Evolutionary conservation across 1,139 yeast genomes (phyloP).

Genomic region (Ashbya aceris): DNA sequence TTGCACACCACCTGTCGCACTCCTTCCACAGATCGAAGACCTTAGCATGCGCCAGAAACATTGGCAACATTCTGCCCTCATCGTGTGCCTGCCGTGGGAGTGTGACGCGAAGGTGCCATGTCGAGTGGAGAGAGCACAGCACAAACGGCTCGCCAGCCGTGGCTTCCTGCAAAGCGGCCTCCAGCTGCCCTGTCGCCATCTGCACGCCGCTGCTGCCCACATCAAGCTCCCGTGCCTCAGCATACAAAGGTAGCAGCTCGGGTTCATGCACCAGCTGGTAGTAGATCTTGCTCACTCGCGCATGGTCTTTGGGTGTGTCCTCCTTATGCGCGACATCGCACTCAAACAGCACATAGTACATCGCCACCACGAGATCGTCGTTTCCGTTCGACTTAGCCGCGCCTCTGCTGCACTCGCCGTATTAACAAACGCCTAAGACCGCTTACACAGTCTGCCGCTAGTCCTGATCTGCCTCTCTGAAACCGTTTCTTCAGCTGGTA

Average conservation of each 20-base stretch:
- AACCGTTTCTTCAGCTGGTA: too few species aligned
- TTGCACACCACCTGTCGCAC: conserved; percentile 60
- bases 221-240: conserved; percentile 8
- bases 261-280: conserved; percentile 23
- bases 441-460: too few species aligned
- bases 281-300: conserved; percentile 15
- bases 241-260: conserved; percentile 11
- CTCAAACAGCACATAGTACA: conserved; percentile 28
- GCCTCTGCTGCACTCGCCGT: too few species aligned
- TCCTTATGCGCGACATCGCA: conserved; percentile 19
- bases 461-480: too few species aligned
- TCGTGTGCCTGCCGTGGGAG: conserved; percentile 76
- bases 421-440: too few species aligned
- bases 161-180: conserved; percentile 27
- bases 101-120: conserved; percentile 67
- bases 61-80: conserved; percentile 61
- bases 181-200: conserved; percentile 41
- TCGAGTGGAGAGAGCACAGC: conserved; percentile 54
- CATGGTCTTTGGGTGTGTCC: conserved; percentile 26
- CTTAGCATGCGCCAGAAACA: conserved; percentile 65
- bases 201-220: conserved; percentile 40
- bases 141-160: conserved; percentile 46
- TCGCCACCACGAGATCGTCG: neutral
- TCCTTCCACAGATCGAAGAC: conserved; percentile 72
- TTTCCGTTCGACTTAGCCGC: neutral